These are phyloP conservation scores for Ilex asprella DNA, from an alignment of 257 asterid species.

Conservation along the genomic window DNA sequence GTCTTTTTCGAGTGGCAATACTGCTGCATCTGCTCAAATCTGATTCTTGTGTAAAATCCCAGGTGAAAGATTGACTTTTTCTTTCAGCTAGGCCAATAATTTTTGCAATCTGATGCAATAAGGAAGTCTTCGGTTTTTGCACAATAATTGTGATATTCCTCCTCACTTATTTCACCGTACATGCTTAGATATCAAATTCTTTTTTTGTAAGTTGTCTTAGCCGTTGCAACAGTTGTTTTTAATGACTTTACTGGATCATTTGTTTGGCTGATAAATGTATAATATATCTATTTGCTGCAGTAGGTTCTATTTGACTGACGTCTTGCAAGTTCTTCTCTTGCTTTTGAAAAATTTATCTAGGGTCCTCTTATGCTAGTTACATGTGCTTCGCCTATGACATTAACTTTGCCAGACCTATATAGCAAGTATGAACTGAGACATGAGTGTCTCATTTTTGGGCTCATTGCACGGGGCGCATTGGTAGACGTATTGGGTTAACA, in stretches of 20 bases:
- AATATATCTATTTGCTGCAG: neutral
- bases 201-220: neutral
- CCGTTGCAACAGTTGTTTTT: slow-evolving; percentile 4
- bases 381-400: too few species aligned
- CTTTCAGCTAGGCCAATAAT: neutral
- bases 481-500: too few species aligned
- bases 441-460: too few species aligned
- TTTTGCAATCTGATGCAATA: neutral
- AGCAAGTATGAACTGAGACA: too few species aligned
- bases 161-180: neutral
- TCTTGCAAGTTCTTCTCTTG: too few species aligned
- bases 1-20: slow-evolving; percentile 47
- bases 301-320: too few species aligned
- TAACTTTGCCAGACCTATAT: too few species aligned
- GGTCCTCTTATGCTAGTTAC: too few species aligned
- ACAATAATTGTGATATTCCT: neutral
- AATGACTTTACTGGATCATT: slow-evolving; percentile 4
- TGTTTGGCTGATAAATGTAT: neutral
- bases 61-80: neutral
- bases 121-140: neutral
- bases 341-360: too few species aligned
- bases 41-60: slow-evolving; percentile 28
- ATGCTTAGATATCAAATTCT: slow-evolving; percentile 5
- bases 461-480: too few species aligned
- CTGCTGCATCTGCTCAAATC: slow-evolving; percentile 71